Conservation (phyloP, 805 yeast genomes). For the Candida ipomoeae region DNA sequence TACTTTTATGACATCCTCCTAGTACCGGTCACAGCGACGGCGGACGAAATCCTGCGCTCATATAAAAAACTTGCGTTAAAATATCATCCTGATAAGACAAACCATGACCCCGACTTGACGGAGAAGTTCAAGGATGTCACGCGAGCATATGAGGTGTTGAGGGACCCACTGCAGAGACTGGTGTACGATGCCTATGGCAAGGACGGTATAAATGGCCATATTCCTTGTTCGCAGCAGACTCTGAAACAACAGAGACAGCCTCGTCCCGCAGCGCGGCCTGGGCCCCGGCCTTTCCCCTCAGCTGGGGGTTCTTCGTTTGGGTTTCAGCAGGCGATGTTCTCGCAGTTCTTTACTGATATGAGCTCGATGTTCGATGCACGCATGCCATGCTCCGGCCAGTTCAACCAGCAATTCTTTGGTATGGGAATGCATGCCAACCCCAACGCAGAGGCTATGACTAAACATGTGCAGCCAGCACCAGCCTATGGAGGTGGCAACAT, state of each 20-base stretch:
- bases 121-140: conserved; percentile 58
- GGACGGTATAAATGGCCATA: conserved; percentile 35
- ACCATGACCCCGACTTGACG: conserved; percentile 46
- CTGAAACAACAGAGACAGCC: conserved; percentile 2
- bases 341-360: conserved; percentile 35
- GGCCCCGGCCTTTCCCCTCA: not conserved
- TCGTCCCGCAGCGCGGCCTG: not conserved
- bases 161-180: conserved; percentile 41
- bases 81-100: conserved; percentile 66
- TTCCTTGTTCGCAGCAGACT: conserved; percentile 5
- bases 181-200: conserved; percentile 54
- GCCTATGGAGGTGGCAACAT: conserved; percentile 1
- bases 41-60: conserved; percentile 40
- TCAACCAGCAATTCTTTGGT: conserved; percentile 5
- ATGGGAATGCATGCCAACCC: conserved; percentile 2
- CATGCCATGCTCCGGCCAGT: conserved; percentile 2
- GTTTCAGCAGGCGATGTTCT: conserved; percentile 22
- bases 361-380: conserved; percentile 22
- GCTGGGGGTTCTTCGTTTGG: conserved; percentile 8
- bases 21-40: conserved; percentile 29
- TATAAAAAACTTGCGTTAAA: conserved; percentile 40
- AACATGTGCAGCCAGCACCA: conserved; percentile 10
- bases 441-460: not conserved
- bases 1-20: conserved; percentile 34
- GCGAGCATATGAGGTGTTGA: conserved; percentile 61